phyloP scores from a whole-genome alignment of 1,284 basidiomycete species.

The Thecaphora thlaspeos region DNA sequence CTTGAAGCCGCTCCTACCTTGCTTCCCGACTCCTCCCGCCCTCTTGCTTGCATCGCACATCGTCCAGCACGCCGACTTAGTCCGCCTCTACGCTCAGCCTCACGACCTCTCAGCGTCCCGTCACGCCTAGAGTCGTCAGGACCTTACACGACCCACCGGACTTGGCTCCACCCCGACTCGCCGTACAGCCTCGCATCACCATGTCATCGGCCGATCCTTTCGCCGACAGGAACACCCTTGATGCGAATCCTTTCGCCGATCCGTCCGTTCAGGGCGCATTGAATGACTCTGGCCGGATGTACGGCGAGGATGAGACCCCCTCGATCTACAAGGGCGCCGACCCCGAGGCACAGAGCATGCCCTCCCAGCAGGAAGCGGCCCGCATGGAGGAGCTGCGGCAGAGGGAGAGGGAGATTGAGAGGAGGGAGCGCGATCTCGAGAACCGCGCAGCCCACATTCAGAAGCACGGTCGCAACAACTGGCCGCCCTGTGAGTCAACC shows the following conservation, averaged over 20 bases:
- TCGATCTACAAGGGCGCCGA: conserved; percentile 23
- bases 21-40: no score
- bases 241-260: conserved; percentile 59
- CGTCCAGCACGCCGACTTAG: no score
- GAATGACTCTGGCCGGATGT: conserved; percentile 36
- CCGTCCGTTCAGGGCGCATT: conserved; percentile 55
- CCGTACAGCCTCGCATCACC: neutral
- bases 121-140: no score
- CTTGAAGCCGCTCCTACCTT: no score
- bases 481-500: conserved; percentile 66
- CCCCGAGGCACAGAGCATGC: conserved; percentile 25
- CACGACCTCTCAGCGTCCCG: no score
- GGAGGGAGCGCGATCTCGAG: conserved; percentile 71
- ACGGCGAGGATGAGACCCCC: conserved; percentile 23
- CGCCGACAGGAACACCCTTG: conserved; percentile 47
- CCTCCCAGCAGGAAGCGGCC: conserved; percentile 55
- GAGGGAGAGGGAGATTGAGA: conserved; percentile 76
- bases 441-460: conserved; percentile 68
- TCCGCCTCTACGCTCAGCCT: no score
- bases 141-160: no score
- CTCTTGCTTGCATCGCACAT: no score
- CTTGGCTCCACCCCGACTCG: neutral
- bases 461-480: conserved; percentile 80
- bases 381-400: conserved; percentile 68
- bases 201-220: conserved; percentile 36